Evolutionary conservation across 768 basidiomycete genomes (phyloP).

Genomic region (Paxillus involutus): DNA sequence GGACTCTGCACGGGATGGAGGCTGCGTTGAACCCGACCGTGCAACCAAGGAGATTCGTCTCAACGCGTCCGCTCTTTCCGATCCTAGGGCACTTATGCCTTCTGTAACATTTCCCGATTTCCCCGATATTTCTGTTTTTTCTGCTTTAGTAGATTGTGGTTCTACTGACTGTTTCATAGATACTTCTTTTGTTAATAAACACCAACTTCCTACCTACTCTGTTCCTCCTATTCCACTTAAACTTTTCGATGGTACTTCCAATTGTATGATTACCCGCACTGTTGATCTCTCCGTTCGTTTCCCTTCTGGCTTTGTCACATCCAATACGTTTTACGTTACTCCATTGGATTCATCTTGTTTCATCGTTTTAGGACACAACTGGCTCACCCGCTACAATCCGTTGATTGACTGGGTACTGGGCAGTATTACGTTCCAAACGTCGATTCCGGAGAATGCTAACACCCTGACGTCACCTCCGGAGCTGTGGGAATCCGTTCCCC

Average conservation of each 20-base stretch:
- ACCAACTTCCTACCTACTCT: not conserved
- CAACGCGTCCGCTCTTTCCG: slow-evolving; percentile 2
- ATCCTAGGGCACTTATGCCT: not conserved
- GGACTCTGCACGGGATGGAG: not conserved
- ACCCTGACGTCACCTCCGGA: not conserved
- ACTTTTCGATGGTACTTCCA: not conserved
- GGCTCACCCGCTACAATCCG: too few species aligned
- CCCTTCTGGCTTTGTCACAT: too few species aligned
- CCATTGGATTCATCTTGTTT: too few species aligned
- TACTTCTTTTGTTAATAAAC: not conserved
- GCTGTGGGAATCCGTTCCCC: too few species aligned
- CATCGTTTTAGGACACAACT: too few species aligned
- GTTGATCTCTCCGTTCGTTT: too few species aligned
- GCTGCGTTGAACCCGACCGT: not conserved
- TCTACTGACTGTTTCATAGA: not conserved
- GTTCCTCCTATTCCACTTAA: not conserved
- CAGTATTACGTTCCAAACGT: too few species aligned
- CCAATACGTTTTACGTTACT: too few species aligned
- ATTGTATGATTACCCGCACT: not conserved
- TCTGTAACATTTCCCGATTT: not conserved
- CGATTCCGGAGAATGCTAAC: too few species aligned
- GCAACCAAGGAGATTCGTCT: slow-evolving; percentile 1
- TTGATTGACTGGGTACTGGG: too few species aligned
- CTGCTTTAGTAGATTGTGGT: not conserved
- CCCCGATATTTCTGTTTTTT: not conserved